These are phyloP conservation scores for Cylindrodendrum hubeiense DNA, from an alignment of 2,329 filamentous ascomycete species.

Conservation along the genomic window DNA sequence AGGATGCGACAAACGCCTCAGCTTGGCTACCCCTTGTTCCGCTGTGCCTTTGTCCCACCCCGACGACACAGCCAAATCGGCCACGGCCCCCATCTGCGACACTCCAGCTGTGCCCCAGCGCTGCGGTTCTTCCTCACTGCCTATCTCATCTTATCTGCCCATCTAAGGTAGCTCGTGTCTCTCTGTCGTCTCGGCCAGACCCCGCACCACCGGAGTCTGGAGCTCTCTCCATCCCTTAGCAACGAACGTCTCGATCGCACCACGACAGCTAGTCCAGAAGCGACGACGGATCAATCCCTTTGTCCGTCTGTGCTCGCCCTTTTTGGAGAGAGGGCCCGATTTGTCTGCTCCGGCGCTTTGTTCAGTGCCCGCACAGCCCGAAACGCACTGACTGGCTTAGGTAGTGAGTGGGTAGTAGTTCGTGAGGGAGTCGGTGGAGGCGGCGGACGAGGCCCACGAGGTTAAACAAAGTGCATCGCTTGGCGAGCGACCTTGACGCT, in stretches of 20 bases:
- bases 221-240: neutral
- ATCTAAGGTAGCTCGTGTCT: neutral
- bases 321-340: neutral
- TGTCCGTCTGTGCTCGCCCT: neutral
- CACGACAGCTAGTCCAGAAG: neutral
- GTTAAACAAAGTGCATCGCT: neutral
- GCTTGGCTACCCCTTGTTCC: neutral
- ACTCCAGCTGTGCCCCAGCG: neutral
- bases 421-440: neutral
- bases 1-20: neutral
- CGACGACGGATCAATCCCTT: neutral
- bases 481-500: neutral
- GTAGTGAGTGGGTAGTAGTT: too few relatives aligned
- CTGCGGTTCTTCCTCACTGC: neutral
- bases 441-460: neutral
- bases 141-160: neutral
- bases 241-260: neutral
- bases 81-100: neutral
- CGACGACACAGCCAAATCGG: neutral
- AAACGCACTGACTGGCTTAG: neutral
- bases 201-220: neutral
- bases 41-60: neutral
- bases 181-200: neutral
- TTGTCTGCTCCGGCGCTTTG: neutral
- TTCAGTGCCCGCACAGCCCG: neutral